Evolutionary conservation across 305 asterid species (phyloP).

Genomic region (Euphrasia arctica): DNA sequence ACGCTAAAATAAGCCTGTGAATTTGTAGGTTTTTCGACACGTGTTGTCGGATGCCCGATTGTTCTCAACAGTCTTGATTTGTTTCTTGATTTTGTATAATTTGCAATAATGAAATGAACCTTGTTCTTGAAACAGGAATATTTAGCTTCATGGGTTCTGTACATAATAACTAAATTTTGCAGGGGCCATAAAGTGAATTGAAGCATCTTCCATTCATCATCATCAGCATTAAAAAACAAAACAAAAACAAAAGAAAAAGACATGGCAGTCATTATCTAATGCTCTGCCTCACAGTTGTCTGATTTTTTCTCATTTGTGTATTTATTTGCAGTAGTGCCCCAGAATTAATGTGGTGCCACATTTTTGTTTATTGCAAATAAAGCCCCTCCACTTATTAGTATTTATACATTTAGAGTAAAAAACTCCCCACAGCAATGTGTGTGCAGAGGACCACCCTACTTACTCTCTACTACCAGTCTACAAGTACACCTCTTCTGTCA

Average conservation of each 20-base stretch:
- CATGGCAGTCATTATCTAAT: conserved; percentile 1
- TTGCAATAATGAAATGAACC: background rate
- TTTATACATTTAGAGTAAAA: background rate
- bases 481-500: conserved; percentile 14
- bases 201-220: background rate
- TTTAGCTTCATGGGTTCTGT: background rate
- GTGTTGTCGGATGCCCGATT: background rate
- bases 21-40: background rate
- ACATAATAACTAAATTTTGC: background rate
- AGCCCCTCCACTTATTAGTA: background rate
- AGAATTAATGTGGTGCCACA: background rate
- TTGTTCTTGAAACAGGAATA: background rate
- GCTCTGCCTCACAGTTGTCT: conserved; percentile 7
- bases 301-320: background rate
- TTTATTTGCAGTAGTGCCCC: background rate
- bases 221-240: background rate
- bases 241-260: background rate
- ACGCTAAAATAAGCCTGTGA: background rate
- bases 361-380: background rate
- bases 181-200: background rate
- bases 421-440: background rate
- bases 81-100: background rate
- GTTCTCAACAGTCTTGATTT: background rate
- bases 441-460: conserved; percentile 31
- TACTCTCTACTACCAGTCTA: background rate